Percentiles rank a stretch among this genome's conserved stretches.
Evolutionary conservation across 139 green algal species (phyloP).

Genomic region (Dunaliella primolecta): DNA sequence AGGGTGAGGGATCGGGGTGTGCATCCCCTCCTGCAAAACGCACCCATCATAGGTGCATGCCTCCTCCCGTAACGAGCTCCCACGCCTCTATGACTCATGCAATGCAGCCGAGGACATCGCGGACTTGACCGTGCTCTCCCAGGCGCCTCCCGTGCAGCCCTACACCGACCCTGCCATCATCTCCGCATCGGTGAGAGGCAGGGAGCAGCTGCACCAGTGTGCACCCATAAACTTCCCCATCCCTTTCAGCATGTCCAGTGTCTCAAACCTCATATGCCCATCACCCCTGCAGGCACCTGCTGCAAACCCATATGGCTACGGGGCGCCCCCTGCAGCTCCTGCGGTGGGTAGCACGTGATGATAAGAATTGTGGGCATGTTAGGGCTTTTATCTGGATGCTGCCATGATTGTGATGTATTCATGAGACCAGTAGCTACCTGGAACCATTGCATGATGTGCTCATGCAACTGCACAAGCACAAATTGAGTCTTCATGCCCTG

Average conservation of each 20-base stretch:
- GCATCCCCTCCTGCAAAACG: not conserved
- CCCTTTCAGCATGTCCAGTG: too few species aligned
- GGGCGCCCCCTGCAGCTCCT: conserved; percentile 9
- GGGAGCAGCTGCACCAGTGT: conserved; percentile 17
- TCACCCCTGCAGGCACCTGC: not conserved
- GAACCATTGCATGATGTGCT: too few species aligned
- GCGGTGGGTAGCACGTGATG: too few species aligned
- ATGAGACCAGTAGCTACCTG: too few species aligned
- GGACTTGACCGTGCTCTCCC: conserved; percentile 75
- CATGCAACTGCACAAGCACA: too few species aligned
- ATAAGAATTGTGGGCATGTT: too few species aligned
- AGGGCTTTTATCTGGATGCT: too few species aligned
- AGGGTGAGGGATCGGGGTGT: too few species aligned
- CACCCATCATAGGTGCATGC: not conserved
- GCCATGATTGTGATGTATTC: too few species aligned
- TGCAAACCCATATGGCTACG: not conserved
- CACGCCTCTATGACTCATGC: not conserved
- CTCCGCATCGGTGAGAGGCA: conserved; percentile 21
- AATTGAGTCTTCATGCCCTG: too few species aligned
- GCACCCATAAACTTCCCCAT: too few species aligned
- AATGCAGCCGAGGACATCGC: conserved; percentile 80
- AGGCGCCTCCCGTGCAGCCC: conserved; percentile 20
- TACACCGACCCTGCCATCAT: conserved; percentile 45
- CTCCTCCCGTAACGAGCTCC: not conserved
- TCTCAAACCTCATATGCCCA: too few species aligned